Evolutionary conservation across 2,329 filamentous ascomycete species (phyloP), one percentile per base, ranked within the genome.

Genomic region (Penicillium sp.): DNA sequence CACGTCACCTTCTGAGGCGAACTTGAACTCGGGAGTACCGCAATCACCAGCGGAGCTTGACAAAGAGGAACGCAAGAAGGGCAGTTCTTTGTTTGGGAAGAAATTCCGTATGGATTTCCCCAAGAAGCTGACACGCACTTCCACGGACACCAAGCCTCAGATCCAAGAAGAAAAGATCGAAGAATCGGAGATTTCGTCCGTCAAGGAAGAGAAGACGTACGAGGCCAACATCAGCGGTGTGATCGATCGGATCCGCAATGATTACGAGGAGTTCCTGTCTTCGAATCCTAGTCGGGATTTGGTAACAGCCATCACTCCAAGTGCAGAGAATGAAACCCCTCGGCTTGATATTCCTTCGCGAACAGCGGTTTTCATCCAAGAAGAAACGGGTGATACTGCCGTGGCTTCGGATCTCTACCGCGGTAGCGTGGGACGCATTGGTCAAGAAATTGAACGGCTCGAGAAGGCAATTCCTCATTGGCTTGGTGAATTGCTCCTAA

Each of bases 391-490:
- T 2, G 82, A 84, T 58, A 78, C 80, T 35, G 83, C 82, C 22
- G 83, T 84, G 27, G 81, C 85, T 51, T 89, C 90, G 25, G 94
- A 97, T 75, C 77, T 97, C 10, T 99, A 96, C 68, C 83, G 94
- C 64, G 92, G 94, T 25, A 95, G 88, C 3, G 89, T 97, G 2
- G 88, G 84, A 50, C 85, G 83, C 7, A 80, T 95, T 4, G 88
- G 88, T 1, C 78, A 82, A 42, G 89, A 95, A 63, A 87, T 86
- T 18, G 90, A 95, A 69, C 75, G 87, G 18, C 87, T 99, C 46
- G 92, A 97, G 74, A 88, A 90, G 64, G 83, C 87, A 36, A 91
- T 88, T 5, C 92, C 94, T 1, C 87, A 89, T 78, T 99, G 94
- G 94, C 79, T 99, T 6, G 92, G 89, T 13, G 92, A 97, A 57